Percentiles rank a stretch among this genome's conserved stretches.
Conservation (phyloP, 2,329 filamentous ascomycete genomes). For the Magnaporthiopsis rhizophila region DNA sequence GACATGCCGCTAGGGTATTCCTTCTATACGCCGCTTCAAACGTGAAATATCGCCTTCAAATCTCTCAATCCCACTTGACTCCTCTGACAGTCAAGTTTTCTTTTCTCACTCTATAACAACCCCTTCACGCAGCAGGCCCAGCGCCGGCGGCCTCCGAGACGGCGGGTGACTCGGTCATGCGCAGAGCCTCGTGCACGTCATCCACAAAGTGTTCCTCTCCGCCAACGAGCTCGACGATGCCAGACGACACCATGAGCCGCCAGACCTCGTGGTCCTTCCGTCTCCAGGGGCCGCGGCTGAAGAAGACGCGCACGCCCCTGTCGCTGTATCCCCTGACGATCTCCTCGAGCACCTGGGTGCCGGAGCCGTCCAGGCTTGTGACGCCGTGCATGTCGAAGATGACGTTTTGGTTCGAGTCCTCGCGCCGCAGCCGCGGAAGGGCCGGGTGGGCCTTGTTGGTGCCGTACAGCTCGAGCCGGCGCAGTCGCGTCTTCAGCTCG, state of each 20-base stretch:
- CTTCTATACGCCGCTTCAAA: not conserved
- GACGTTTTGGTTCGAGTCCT: slow-evolving; percentile 82
- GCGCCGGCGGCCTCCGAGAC: not conserved
- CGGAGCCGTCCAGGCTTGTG: slow-evolving; percentile 85
- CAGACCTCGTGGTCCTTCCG: slow-evolving; percentile 50
- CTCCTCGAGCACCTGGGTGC: slow-evolving; percentile 82
- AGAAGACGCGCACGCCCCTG: slow-evolving; percentile 69
- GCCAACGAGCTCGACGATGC: slow-evolving; percentile 78
- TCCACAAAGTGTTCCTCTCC: slow-evolving; percentile 71
- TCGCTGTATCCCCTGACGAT: slow-evolving; percentile 78
- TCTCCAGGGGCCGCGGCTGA: slow-evolving; percentile 47
- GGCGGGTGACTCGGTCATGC: slow-evolving; percentile 54
- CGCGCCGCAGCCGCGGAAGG: slow-evolving; percentile 65
- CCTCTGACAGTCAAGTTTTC: not conserved
- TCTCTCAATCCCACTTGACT: not conserved
- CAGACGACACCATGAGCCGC: slow-evolving; percentile 64
- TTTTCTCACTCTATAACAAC: not conserved
- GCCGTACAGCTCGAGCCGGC: slow-evolving; percentile 84
- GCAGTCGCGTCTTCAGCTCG: slow-evolving; percentile 74
- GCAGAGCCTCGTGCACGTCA: slow-evolving; percentile 77
- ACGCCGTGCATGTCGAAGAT: slow-evolving; percentile 99
- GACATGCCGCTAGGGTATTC: not conserved
- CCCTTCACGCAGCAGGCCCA: not conserved
- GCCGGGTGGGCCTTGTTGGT: slow-evolving; percentile 78
- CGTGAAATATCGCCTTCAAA: not conserved